Percentiles rank a stretch among this genome's conserved stretches.
These are phyloP conservation scores for Wickerhamiella azymoides DNA, from an alignment of 805 yeast species.

Conservation along the genomic window DNA sequence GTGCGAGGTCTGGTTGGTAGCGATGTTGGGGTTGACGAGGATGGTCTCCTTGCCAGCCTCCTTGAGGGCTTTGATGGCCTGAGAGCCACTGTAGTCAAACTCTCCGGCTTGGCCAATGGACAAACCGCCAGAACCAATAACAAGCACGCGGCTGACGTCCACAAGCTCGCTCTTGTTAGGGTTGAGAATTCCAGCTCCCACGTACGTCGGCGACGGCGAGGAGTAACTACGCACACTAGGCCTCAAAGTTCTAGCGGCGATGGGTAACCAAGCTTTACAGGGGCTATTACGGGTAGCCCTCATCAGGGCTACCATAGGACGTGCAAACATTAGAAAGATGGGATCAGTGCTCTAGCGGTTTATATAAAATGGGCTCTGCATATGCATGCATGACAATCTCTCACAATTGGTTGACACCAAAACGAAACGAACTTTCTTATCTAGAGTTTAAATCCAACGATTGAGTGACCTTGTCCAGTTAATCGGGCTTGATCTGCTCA, in stretches of 20 bases:
- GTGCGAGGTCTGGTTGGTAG: conserved; percentile 93
- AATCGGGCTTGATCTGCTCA: too few species aligned
- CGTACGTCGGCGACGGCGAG: conserved; percentile 17
- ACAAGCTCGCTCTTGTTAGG: conserved; percentile 35
- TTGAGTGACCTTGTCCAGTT: too few species aligned
- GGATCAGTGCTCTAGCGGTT: background rate
- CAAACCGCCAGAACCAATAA: conserved; percentile 94
- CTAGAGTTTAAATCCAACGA: too few species aligned
- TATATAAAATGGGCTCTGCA: background rate
- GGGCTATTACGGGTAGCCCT: conserved; percentile 17
- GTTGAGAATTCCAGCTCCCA: conserved; percentile 28
- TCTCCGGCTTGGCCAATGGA: conserved; percentile 98
- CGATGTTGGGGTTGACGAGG: conserved; percentile 88
- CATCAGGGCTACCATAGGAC: conserved; percentile 13
- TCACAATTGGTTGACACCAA: background rate
- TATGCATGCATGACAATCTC: background rate
- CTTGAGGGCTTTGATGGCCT: conserved; percentile 87
- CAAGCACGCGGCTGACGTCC: conserved; percentile 74
- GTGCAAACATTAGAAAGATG: conserved; percentile 9
- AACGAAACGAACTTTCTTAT: background rate
- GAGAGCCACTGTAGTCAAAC: conserved; percentile 90
- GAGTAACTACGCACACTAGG: background rate
- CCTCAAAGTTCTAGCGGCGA: conserved; percentile 4
- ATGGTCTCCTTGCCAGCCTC: conserved; percentile 80
- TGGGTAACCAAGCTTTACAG: conserved; percentile 11